Evolutionary conservation across 257 asterid species (phyloP).

Genomic region (Solanum okadae): DNA sequence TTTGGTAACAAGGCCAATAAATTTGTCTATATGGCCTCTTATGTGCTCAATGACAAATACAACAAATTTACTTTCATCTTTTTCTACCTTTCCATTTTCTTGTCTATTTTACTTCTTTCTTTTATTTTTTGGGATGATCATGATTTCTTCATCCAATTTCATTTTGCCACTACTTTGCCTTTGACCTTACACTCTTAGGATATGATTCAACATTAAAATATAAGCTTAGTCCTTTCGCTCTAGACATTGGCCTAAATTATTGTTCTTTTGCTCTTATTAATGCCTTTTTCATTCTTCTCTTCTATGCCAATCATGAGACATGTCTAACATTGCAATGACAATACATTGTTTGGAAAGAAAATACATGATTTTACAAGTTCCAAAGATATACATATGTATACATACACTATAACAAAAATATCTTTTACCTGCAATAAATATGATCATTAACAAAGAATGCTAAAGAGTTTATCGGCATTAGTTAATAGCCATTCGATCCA

Average conservation of each 20-base stretch:
- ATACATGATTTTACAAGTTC: neutral
- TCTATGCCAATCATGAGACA: neutral
- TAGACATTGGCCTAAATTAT: neutral
- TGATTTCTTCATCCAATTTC: neutral
- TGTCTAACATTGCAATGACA: conserved; percentile 1
- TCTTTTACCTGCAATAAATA: accelerated
- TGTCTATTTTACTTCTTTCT: neutral
- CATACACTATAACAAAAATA: neutral
- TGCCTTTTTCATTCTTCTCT: neutral
- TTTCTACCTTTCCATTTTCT: neutral
- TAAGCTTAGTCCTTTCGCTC: neutral
- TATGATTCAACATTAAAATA: conserved; percentile 5
- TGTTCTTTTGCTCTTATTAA: neutral
- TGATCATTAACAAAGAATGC: no score
- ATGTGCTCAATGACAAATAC: neutral
- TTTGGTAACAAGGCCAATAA: neutral
- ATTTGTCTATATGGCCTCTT: neutral
- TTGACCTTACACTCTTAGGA: neutral
- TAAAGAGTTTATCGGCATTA: no score
- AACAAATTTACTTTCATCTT: neutral
- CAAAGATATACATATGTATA: neutral
- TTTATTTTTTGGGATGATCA: neutral
- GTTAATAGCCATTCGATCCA: accelerated
- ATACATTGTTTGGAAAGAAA: neutral
- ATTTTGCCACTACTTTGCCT: neutral